Evolutionary conservation across 176 grass and related monocot genomes (phyloP).

Genomic region (Elaeis guineensis): DNA sequence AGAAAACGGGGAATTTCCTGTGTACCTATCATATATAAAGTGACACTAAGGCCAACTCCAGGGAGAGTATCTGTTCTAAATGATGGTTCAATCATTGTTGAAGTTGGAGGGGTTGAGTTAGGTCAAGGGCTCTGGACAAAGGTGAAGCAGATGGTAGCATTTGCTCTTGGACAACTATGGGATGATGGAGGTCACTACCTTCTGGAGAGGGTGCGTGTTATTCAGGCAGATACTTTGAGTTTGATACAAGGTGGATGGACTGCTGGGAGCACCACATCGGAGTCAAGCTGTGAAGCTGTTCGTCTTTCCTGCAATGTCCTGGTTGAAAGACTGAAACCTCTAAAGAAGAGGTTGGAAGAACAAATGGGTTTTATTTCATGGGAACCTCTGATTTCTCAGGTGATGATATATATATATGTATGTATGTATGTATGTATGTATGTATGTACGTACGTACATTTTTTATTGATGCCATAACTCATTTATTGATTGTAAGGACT

Average conservation of each 20-base stretch:
- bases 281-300: conserved; percentile 83
- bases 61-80: conserved; percentile 76
- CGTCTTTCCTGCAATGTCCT: conserved; percentile 55
- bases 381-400: conserved; percentile 63
- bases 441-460: too few species aligned
- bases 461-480: too few species aligned
- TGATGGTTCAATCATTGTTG: conserved; percentile 85
- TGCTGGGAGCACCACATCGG: conserved; percentile 87
- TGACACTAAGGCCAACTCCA: conserved; percentile 48
- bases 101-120: conserved; percentile 97
- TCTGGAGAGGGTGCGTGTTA: conserved; percentile 57
- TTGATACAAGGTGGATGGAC: conserved; percentile 83
- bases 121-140: conserved; percentile 97
- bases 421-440: background rate
- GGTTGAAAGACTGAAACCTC: conserved; percentile 55
- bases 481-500: too few species aligned
- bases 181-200: conserved; percentile 48
- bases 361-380: conserved; percentile 48
- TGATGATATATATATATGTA: conserved; percentile 19
- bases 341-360: conserved; percentile 65
- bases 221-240: conserved; percentile 88
- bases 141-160: conserved; percentile 87
- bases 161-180: conserved; percentile 70
- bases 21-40: conserved; percentile 60
- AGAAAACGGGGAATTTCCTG: conserved; percentile 73